phyloP scores from a whole-genome alignment of 176 grass and related monocot species.

The sorghum (Sorghum bicolor) region Sorghum_bicolor_NCBIv3 NC_012874.2:9413501-9414000 shows the following conservation, averaged over 20 bases:
- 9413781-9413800: neutral
- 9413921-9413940: neutral
- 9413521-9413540: neutral
- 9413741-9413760: neutral
- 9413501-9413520: neutral
- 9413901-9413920: neutral
- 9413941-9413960: neutral
- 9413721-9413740: neutral
- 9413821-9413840: neutral
- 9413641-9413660: neutral
- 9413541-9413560: neutral
- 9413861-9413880: neutral
- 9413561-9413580: neutral
- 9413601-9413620: constrained; percentile 4
- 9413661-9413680: neutral
- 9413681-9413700: neutral
- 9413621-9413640: neutral
- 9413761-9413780: neutral
- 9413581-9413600: neutral
- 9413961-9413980: neutral
- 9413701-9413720: neutral
- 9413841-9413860: neutral
- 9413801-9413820: neutral
- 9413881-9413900: neutral
- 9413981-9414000: neutral